Evolutionary conservation across 78 protist species (phyloP).

Genomic region (Andalucia godoyi): DNA sequence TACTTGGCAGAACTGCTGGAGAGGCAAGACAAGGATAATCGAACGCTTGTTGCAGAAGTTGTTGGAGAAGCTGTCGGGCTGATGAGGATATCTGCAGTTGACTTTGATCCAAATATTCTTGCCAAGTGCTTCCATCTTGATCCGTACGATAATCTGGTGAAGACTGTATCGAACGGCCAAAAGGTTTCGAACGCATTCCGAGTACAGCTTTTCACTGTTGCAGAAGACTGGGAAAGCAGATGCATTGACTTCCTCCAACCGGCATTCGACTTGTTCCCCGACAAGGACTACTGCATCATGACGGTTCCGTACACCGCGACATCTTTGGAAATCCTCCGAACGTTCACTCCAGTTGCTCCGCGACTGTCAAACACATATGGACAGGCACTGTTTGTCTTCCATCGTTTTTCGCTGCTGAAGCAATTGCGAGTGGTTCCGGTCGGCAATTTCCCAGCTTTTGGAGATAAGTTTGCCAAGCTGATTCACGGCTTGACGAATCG

Average conservation of each 20-base stretch:
- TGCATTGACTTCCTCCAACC: not conserved
- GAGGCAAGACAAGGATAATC: not conserved
- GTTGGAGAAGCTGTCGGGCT: conserved; percentile 1
- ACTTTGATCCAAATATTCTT: not conserved
- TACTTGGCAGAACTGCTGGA: conserved; percentile 6
- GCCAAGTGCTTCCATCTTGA: conserved; percentile 2
- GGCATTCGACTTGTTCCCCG: not conserved
- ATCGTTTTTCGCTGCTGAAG: not conserved
- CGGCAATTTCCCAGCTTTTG: not conserved
- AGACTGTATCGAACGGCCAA: not conserved
- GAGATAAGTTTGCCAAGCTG: not conserved
- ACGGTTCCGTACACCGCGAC: conserved; percentile 3
- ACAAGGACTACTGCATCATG: not conserved
- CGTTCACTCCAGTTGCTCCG: not conserved
- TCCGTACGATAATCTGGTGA: not conserved
- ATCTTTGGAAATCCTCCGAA: conserved; percentile 3
- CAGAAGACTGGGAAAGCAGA: not conserved
- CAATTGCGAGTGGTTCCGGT: not conserved
- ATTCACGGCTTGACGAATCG: not conserved
- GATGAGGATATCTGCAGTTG: not conserved
- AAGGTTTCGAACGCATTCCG: not conserved
- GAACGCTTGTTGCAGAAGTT: conserved; percentile 6
- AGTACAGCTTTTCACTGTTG: not conserved
- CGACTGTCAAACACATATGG: not conserved
- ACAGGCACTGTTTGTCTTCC: not conserved